Base-by-base conservation (phyloP, 2,329 filamentous ascomycete genomes). In the Trichoderma brevicompactum region DNA sequence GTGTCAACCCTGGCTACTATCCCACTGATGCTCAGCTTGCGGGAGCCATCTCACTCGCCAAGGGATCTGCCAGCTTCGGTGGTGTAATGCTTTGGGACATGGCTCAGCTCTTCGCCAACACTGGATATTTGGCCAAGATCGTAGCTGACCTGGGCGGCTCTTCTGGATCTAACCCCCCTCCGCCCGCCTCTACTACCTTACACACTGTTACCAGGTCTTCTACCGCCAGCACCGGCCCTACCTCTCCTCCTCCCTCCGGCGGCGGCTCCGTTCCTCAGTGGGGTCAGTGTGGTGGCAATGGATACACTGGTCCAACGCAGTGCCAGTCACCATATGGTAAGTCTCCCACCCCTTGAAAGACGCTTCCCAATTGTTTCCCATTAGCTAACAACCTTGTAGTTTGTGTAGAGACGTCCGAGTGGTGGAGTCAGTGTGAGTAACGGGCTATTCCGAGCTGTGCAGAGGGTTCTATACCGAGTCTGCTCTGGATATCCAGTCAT, bases 61-160 rank as follows among this genome's bases (percentile, higher is more conserved):
- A 83, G 75, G 72, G 75, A 38, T 89, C 83, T 71, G 74, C 78
- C 2, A 88, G 82, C 74, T 90, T 90, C 70, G 88, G 87, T 9
- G 88, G 88, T 41, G 81, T 88, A 28, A 89, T 90, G 88, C 80
- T 89, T 77, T 90, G 87, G 88, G 88, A 90, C 74, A 84, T 85
- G 75, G 84, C 79, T 38, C 86, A 89, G 77, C 80, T 84, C 2
- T 87, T 83, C 68, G 75, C 76, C 13, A 89, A 89, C 74, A 34
- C 69, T 1, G 86, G 85, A 1, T 88, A 87, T 72, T 75, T 89
- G 62, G 74, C 76, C 38, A 73, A 77, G 48, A 75, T 87, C 2
- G 73, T 76, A 69, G 65, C 71, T 44, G 73, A 76, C 64, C 71
- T 83, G 7, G 61, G 61, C 3, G 53, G 65, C 23, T 19, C 49